Base-by-base conservation (phyloP, 345 rosid genomes). In the Eucalyptus cloeziana region DNA sequence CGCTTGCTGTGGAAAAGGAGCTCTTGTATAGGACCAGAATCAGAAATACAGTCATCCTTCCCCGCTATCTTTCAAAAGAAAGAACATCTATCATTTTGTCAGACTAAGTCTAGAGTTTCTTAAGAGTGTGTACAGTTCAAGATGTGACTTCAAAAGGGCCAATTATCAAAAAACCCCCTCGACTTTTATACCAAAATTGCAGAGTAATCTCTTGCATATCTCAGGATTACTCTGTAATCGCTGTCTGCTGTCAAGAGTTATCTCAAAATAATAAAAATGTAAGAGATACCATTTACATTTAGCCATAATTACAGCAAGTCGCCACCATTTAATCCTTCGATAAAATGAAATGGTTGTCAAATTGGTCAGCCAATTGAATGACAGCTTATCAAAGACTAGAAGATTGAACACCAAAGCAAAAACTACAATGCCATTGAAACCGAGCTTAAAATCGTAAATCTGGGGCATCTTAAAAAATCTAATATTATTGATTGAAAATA, bases 1-100 rank as follows among this genome's bases (percentile, higher is more conserved):
- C 58, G 81, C 83, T 43, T 91, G 94, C 99, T 96, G 95, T 87
- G 54, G 45, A 27, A 54, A 40, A 80, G 31, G n/a, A 24, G 45
- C 49, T 25, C 76, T 51, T 27, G n/a, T 17, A 13, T 31, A 37
- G 30, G 76, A 30, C 83, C 44, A 27, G 49, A 37, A 71, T 71
- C 13, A 19, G 45, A 71, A 71, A 71, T 19, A 33, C 14, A 19
- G 13, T 69, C 25, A 17, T 67, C 44, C 13, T 19, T 33, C 81
- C 44, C 25, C 44, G 11, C 27, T 71, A 37, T 33, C 13, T 71
- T 3, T 71, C 44, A 37, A 5, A 71, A 33, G 25, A 33, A 37
- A 19, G 45, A 71, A 71, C 45, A 37, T 71, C 81, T 19, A 40
- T 71, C 81, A 5, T 71, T 71, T 67, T 37, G 21, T 16, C 45